These are phyloP conservation scores for Ophiocordyceps camponoti-saundersi DNA, from an alignment of 2,329 filamentous ascomycete species.

Conservation along the genomic window DNA sequence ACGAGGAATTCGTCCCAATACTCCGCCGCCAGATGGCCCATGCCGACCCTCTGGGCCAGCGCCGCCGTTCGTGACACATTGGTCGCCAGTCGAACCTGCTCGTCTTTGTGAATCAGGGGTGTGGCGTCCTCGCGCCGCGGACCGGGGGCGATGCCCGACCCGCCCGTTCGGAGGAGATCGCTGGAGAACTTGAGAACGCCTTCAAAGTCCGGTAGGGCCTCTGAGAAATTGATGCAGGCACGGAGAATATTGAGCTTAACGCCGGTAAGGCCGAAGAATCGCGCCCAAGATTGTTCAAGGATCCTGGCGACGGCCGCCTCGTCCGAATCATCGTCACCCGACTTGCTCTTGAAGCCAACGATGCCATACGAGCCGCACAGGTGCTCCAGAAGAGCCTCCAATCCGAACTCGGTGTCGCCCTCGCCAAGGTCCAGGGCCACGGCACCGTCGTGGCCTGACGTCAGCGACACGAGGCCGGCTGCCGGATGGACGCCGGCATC, in stretches of 20 bases:
- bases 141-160: constrained; percentile 61
- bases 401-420: constrained; percentile 46
- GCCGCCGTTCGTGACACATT: constrained; percentile 74
- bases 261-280: constrained; percentile 60
- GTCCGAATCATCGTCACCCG: constrained; percentile 26
- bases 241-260: constrained; percentile 77
- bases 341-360: constrained; percentile 27
- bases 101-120: constrained; percentile 58
- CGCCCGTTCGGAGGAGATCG: constrained; percentile 66
- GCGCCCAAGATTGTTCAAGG: constrained; percentile 35
- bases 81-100: constrained; percentile 68
- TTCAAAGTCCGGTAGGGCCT: constrained; percentile 80
- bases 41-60: constrained; percentile 59
- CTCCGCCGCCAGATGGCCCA: constrained; percentile 54
- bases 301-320: constrained; percentile 39
- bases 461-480: constrained; percentile 63
- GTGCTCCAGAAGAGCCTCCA: constrained; percentile 44
- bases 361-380: constrained; percentile 48
- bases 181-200: constrained; percentile 82
- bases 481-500: constrained; percentile 92
- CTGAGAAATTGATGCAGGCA: constrained; percentile 84
- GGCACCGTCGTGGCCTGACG: constrained; percentile 32
- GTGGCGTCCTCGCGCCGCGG: constrained; percentile 51
- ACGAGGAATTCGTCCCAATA: constrained; percentile 98
- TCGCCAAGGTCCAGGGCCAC: constrained; percentile 44